Evolutionary conservation across 805 yeast species (phyloP).

Genomic region (Spathaspora arborariae): DNA sequence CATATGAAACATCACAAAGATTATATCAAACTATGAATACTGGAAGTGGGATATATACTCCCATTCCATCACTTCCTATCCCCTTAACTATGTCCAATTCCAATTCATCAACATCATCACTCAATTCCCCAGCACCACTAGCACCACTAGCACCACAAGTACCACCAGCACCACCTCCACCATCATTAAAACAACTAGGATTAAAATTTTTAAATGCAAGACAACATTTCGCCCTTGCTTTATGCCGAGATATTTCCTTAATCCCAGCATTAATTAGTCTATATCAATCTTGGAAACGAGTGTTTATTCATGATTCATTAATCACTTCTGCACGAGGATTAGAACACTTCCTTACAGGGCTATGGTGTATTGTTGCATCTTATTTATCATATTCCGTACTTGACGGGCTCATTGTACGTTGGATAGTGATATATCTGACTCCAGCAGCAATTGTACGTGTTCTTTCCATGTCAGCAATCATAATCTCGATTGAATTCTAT

Average conservation of each 20-base stretch:
- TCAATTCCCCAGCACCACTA: conserved; percentile 6
- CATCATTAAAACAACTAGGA: conserved; percentile 53
- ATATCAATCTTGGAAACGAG: conserved; percentile 38
- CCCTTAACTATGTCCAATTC: not conserved
- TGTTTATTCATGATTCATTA: conserved; percentile 14
- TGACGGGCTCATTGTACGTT: conserved; percentile 86
- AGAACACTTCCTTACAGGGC: conserved; percentile 74
- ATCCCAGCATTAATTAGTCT: conserved; percentile 61
- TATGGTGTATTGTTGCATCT: conserved; percentile 93
- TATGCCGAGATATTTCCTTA: conserved; percentile 76
- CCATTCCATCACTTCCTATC: conserved; percentile 8
- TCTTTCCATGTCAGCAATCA: conserved; percentile 73
- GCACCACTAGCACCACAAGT: conserved; percentile 6
- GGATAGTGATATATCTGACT: conserved; percentile 89
- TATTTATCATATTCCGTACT: conserved; percentile 78
- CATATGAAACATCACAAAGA: conserved; percentile 39
- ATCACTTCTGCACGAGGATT: conserved; percentile 64
- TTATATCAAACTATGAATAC: conserved; percentile 11
- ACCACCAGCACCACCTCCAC: conserved; percentile 4
- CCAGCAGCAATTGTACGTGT: conserved; percentile 86
- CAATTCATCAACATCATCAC: conserved; percentile 3
- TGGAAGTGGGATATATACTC: conserved; percentile 5
- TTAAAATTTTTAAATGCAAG: conserved; percentile 68
- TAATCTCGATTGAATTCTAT: conserved; percentile 67
- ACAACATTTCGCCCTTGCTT: conserved; percentile 71